Conservation (phyloP, 495 filamentous ascomycete genomes). For the Penicillium paradoxum region DNA sequence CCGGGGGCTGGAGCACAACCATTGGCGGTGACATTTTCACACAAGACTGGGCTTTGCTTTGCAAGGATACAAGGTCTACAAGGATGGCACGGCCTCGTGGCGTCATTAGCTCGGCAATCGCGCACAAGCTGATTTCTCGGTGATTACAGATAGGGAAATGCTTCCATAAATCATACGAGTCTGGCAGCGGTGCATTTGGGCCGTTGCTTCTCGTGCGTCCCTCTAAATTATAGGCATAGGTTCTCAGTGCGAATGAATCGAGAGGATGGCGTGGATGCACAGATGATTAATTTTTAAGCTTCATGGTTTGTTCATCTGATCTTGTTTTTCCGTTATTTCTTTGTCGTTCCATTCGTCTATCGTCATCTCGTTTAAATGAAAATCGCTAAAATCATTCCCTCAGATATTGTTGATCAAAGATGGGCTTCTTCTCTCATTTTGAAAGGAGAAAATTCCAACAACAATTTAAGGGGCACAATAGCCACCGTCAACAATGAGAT, state of each 20-base stretch:
- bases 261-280: background rate
- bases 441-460: background rate
- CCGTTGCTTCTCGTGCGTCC: background rate
- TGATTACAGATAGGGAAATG: background rate
- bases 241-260: background rate
- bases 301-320: background rate
- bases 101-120: background rate
- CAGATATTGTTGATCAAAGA: too few species aligned
- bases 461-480: slow-evolving; percentile 32
- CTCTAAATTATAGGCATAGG: background rate
- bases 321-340: background rate
- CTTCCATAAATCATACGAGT: background rate
- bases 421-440: too few species aligned
- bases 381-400: background rate
- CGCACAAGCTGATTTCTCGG: background rate
- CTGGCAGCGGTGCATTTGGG: background rate
- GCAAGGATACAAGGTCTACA: background rate
- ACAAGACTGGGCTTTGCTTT: background rate
- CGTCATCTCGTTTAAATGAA: background rate
- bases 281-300: background rate
- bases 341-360: background rate
- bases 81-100: background rate
- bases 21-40: background rate
- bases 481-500: slow-evolving; percentile 67
- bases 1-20: background rate